These are phyloP conservation scores for Bidens hawaiensis DNA, from an alignment of 140 eudicot species.

Conservation along the genomic window DNA sequence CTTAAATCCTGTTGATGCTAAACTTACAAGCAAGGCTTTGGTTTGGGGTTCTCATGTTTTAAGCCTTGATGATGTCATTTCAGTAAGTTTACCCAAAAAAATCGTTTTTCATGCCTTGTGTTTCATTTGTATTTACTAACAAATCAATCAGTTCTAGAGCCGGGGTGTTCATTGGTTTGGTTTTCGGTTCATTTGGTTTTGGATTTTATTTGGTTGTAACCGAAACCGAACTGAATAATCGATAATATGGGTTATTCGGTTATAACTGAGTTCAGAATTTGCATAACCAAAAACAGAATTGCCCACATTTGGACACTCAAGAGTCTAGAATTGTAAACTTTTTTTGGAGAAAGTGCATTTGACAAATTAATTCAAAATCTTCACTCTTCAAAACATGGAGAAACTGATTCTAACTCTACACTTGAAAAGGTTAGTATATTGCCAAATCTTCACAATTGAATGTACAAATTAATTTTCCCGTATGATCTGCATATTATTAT, in stretches of 20 bases:
- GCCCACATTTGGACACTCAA: not conserved
- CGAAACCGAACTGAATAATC: too few relatives aligned
- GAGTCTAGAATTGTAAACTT: not conserved
- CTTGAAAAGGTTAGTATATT: not conserved
- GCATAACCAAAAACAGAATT: too few relatives aligned
- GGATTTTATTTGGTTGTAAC: too few relatives aligned
- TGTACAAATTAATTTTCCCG: not conserved
- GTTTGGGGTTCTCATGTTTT: conserved; percentile 85
- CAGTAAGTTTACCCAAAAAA: conserved; percentile 45
- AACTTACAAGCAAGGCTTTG: conserved; percentile 90
- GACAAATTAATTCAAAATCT: not conserved
- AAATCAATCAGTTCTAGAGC: not conserved
- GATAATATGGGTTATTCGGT: too few relatives aligned
- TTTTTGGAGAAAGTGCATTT: not conserved
- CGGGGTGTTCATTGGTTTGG: too few relatives aligned
- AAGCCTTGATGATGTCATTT: conserved; percentile 72
- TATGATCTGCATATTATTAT: not conserved
- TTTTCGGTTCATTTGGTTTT: too few relatives aligned
- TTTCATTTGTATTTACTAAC: not conserved
- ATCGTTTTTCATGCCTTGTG: not conserved
- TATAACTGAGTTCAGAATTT: too few relatives aligned
- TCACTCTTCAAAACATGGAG: not conserved
- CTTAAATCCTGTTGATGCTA: conserved; percentile 70
- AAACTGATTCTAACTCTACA: conserved; percentile 5
- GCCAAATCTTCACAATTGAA: not conserved